These are phyloP conservation scores for Puccinia horiana DNA, from an alignment of 1,284 basidiomycete species.

Conservation along the genomic window DNA sequence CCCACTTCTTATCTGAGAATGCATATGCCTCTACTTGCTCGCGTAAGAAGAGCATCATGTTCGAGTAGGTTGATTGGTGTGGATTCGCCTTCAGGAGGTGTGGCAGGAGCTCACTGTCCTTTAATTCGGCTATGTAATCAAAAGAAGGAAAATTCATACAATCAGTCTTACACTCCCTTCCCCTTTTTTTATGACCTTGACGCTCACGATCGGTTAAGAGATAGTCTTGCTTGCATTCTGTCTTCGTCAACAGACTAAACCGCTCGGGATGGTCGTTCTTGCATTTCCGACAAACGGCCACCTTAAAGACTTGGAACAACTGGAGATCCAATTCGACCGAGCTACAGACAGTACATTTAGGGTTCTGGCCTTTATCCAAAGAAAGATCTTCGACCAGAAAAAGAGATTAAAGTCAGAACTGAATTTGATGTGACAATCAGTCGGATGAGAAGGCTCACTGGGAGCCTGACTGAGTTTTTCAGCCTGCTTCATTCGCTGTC, in stretches of 20 bases:
- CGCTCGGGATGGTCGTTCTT: slow-evolving; percentile 84
- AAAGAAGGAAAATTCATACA: not conserved
- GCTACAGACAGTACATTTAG: slow-evolving; percentile 78
- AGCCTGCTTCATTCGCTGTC: slow-evolving; percentile 54
- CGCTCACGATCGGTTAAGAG: slow-evolving; percentile 63
- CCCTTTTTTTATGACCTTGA: not conserved
- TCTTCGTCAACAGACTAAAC: slow-evolving; percentile 95
- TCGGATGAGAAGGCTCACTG: not conserved
- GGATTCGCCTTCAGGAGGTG: slow-evolving; percentile 95
- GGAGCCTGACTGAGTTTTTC: not conserved
- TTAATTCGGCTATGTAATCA: slow-evolving; percentile 72
- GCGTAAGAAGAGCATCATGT: slow-evolving; percentile 98
- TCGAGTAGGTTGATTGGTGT: slow-evolving; percentile 91
- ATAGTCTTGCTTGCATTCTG: slow-evolving; percentile 85
- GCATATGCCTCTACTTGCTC: slow-evolving; percentile 94
- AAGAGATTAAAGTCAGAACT: not conserved
- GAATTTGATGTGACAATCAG: not conserved
- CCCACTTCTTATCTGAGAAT: slow-evolving; percentile 85
- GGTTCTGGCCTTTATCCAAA: slow-evolving; percentile 65
- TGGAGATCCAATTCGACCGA: slow-evolving; percentile 81
- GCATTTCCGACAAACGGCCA: slow-evolving; percentile 83
- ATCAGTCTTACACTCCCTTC: not conserved
- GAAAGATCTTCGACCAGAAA: slow-evolving; percentile 7
- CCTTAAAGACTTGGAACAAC: slow-evolving; percentile 76
- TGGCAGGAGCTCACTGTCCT: slow-evolving; percentile 85